phyloP scores from a whole-genome alignment of 495 filamentous ascomycete species.

The Penicillium lagena region DNA sequence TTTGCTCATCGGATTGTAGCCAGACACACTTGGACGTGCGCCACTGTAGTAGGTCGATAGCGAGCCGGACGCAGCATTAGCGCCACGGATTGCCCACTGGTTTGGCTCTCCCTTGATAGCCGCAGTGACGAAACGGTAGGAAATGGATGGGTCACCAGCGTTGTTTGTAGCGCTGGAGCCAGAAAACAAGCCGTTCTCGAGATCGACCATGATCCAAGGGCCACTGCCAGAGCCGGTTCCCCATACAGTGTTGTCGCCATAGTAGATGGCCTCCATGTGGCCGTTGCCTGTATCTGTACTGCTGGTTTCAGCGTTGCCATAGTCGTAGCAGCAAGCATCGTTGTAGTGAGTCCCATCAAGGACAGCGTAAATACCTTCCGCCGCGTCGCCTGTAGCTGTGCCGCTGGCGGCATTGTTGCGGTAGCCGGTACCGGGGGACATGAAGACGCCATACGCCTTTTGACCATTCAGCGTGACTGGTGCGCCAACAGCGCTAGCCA shows the following conservation, averaged over 20 bases:
- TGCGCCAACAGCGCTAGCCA: constrained; percentile 49
- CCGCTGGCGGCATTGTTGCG: constrained; percentile 44
- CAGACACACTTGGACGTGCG: constrained; percentile 34
- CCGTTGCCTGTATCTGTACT: constrained; percentile 48
- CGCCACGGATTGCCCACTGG: constrained; percentile 49
- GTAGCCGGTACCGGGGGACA: constrained; percentile 50
- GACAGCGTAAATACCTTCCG: constrained; percentile 55
- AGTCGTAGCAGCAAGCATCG: constrained; percentile 53
- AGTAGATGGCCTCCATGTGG: constrained; percentile 60
- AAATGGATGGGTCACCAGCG: constrained; percentile 37
- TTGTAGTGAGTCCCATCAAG: constrained; percentile 57
- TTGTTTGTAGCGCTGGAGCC: constrained; percentile 34
- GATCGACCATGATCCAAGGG: constrained; percentile 57
- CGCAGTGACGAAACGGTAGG: constrained; percentile 45
- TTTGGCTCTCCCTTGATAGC: constrained; percentile 45
- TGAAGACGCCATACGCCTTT: constrained; percentile 53
- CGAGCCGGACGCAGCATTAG: constrained; percentile 44
- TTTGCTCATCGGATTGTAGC: constrained; percentile 55
- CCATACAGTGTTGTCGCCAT: constrained; percentile 40
- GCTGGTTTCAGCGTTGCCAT: constrained; percentile 53
- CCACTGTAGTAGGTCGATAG: constrained; percentile 52
- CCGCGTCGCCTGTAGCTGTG: constrained; percentile 43
- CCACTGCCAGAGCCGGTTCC: constrained; percentile 46
- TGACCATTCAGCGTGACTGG: constrained; percentile 51
- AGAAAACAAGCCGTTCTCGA: constrained; percentile 55